Evolutionary conservation across 139 green algal species (phyloP).

Genomic region (Chlorella sp.): DNA sequence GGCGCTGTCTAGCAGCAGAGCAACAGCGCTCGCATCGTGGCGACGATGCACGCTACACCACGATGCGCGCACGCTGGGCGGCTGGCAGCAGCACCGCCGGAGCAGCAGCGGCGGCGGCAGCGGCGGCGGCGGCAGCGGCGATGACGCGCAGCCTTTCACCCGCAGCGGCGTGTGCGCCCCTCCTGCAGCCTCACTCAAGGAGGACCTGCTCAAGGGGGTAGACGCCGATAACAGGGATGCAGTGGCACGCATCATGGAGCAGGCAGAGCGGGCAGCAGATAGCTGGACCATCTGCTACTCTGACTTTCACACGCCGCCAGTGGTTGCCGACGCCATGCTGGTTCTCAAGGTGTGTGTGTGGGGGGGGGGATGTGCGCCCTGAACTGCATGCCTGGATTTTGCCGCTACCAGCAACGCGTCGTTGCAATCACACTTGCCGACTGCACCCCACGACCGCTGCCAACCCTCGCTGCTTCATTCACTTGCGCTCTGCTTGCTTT

Average conservation of each 20-base stretch:
- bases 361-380: too few relatives aligned
- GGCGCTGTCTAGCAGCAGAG: too few relatives aligned
- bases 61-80: neutral
- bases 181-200: neutral
- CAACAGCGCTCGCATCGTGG: too few relatives aligned
- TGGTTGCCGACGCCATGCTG: slow-evolving; percentile 61
- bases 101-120: neutral
- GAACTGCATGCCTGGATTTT: too few relatives aligned
- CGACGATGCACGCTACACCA: neutral
- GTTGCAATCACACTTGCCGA: too few relatives aligned
- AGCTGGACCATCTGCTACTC: slow-evolving; percentile 36
- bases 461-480: too few relatives aligned
- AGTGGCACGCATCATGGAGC: slow-evolving; percentile 72
- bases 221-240: slow-evolving; percentile 54
- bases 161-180: neutral
- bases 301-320: slow-evolving; percentile 69
- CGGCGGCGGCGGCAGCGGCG: neutral
- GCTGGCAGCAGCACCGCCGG: neutral
- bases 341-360: neutral
- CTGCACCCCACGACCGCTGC: too few relatives aligned
- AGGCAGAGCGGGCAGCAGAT: slow-evolving; percentile 47
- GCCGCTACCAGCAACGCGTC: neutral
- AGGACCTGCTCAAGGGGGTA: slow-evolving; percentile 49
- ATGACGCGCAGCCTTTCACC: too few relatives aligned
- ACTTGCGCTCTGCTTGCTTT: too few relatives aligned